These are phyloP conservation scores for Canariomyces notabilis DNA, from an alignment of 2,329 filamentous ascomycete genomes.

Conservation along the genomic window DNA sequence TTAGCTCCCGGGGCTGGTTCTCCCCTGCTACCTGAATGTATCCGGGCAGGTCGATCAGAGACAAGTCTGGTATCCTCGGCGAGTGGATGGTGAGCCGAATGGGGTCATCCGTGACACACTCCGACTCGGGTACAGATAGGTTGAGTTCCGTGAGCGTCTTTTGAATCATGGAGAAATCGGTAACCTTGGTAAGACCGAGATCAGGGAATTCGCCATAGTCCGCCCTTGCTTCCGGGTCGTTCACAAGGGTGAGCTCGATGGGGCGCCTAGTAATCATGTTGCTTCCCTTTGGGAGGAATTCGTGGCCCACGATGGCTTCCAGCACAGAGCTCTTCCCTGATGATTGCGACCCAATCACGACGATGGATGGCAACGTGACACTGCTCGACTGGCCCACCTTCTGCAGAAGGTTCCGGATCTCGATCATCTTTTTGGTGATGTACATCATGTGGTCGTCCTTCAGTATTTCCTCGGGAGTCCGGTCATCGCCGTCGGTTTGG, in stretches of 20 bases:
- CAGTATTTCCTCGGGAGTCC: constrained; percentile 60
- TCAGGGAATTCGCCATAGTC: constrained; percentile 98
- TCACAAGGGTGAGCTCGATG: constrained; percentile 93
- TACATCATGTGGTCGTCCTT: constrained; percentile 99
- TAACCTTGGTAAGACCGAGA: constrained; percentile 80
- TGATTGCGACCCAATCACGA: constrained; percentile 98
- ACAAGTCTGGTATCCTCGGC: constrained; percentile 89
- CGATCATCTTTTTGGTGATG: constrained; percentile 98
- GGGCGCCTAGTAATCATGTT: constrained; percentile 98
- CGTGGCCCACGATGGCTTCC: constrained; percentile 94
- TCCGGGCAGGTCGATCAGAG: constrained; percentile 90
- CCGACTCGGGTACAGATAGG: constrained; percentile 78
- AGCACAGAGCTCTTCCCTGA: constrained; percentile 97
- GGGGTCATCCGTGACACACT: constrained; percentile 94
- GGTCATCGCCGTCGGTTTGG: constrained; percentile 56
- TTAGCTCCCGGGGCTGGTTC: constrained; percentile 84
- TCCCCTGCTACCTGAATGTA: constrained; percentile 95
- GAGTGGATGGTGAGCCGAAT: constrained; percentile 96
- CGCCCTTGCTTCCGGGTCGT: constrained; percentile 78
- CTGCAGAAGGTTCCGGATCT: constrained; percentile 87
- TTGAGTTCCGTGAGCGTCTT: constrained; percentile 93
- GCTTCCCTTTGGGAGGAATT: constrained; percentile 94
- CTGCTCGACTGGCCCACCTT: constrained; percentile 87
- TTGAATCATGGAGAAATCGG: constrained; percentile 88
- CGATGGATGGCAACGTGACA: constrained; percentile 87